Conservation (phyloP, 352 stramenopile species). For the Phytopythium chamaehyphon region DNA sequence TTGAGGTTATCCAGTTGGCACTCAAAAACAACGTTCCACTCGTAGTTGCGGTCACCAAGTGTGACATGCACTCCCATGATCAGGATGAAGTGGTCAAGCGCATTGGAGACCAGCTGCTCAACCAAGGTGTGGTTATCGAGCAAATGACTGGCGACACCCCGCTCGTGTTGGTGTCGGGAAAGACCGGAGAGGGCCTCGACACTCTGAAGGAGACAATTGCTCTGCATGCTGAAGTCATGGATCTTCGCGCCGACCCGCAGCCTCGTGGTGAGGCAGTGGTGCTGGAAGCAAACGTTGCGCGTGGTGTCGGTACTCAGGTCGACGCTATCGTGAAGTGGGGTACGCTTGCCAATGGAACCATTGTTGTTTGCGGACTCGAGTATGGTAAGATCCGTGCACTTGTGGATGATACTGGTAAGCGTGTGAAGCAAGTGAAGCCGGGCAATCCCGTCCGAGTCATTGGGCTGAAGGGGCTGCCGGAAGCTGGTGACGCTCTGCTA, state of each 20-base stretch:
- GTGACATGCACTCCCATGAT: conserved; percentile 87
- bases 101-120: conserved; percentile 87
- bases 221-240: conserved; percentile 94
- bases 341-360: conserved; percentile 92
- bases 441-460: conserved; percentile 90
- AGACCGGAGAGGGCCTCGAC: conserved; percentile 92
- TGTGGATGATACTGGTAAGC: conserved; percentile 64
- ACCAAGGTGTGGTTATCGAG: conserved; percentile 93
- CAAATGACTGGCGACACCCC: conserved; percentile 93
- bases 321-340: conserved; percentile 97
- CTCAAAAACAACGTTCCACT: conserved; percentile 94
- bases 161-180: conserved; percentile 95
- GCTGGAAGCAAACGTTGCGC: conserved; percentile 94
- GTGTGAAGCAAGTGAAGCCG: conserved; percentile 87
- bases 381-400: conserved; percentile 91
- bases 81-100: conserved; percentile 57
- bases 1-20: conserved; percentile 94
- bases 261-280: conserved; percentile 92
- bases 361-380: conserved; percentile 94
- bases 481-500: conserved; percentile 73
- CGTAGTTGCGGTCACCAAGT: conserved; percentile 98
- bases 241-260: conserved; percentile 92
- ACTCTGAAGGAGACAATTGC: conserved; percentile 96
- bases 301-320: conserved; percentile 92
- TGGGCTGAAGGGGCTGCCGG: conserved; percentile 81